phyloP scores from a whole-genome alignment of 2,329 filamentous ascomycete species.

The Dendrostoma leiphaemia region DNA sequence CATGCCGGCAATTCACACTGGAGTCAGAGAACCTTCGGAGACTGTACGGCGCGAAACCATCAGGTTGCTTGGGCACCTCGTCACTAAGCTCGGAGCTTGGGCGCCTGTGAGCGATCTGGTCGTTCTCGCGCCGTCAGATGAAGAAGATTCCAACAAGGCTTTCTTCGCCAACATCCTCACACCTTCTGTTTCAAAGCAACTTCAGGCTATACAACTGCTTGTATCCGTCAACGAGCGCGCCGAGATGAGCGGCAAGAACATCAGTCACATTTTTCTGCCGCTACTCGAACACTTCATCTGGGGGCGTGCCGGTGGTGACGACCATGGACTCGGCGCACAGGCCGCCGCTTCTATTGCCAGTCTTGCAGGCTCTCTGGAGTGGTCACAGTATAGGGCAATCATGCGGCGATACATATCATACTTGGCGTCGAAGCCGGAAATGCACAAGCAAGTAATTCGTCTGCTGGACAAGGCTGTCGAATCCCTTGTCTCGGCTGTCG shows the following conservation, averaged over 20 bases:
- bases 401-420: constrained; percentile 83
- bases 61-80: constrained; percentile 73
- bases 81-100: constrained; percentile 70
- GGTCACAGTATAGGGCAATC: constrained; percentile 84
- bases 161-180: constrained; percentile 94
- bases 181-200: constrained; percentile 81
- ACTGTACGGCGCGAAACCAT: constrained; percentile 81
- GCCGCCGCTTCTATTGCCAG: constrained; percentile 77
- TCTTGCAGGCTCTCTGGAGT: constrained; percentile 75
- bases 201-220: constrained; percentile 78
- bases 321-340: constrained; percentile 83
- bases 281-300: constrained; percentile 94
- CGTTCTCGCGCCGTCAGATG: constrained; percentile 56
- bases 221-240: constrained; percentile 63
- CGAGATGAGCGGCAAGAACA: constrained; percentile 71
- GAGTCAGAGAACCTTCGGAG: constrained; percentile 76
- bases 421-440: constrained; percentile 74
- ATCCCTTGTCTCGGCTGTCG: constrained; percentile 59
- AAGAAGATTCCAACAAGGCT: constrained; percentile 67
- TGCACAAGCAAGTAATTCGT: constrained; percentile 82
- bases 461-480: constrained; percentile 81
- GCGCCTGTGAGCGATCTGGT: constrained; percentile 70
- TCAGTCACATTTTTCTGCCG: constrained; percentile 85
- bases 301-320: constrained; percentile 70
- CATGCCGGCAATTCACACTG: constrained; percentile 72